Evolutionary conservation across 495 filamentous ascomycete genomes (phyloP), one percentile per base, ranked within the genome.

Genomic region (Lepraria neglecta): DNA sequence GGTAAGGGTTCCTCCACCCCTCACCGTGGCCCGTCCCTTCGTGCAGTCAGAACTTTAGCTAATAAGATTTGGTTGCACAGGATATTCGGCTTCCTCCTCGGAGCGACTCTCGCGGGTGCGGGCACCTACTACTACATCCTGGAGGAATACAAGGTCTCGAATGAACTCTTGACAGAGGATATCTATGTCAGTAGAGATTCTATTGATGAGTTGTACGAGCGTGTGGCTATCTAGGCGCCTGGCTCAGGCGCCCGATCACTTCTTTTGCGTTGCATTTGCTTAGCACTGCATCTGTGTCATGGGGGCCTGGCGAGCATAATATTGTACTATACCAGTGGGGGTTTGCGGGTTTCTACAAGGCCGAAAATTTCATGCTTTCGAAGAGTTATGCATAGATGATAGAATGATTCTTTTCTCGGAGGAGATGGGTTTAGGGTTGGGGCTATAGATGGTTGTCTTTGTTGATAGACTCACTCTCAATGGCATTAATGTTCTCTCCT

Each of bases 151-250:
- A 87, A 89, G 73, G 80, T 94, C 43, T 88, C 91, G 59, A 98
- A 97, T 74, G 90, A 96, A 75, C 81, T 96, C 71, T 76, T 98
- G 74, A 94, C 88, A 48, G 90, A 95, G 75, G 94, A 98, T 78
- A 96, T 98, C 73, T 88, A 88, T 76, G 94, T 97, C 83, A 71
- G 89, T 84, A 28, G 27, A 52, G 58, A 59, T 38, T 64, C 52
- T 56, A 35, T 33, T 40, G 64, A 63, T 55, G 53, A 46, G 30
- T 38, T 66, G 47, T 66, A 66, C 30, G 64, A 66, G 54, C 60
- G 64, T 27, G 60, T 66, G 55, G 64, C 64, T 3, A 54, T 64
- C 35, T 67, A 58, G 38, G 51, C n/a, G 50, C 38, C 12, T 33
- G 35, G 24, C 24, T 24, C 24, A 24, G 24, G 24, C 24, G 24